Evolutionary conservation across 2,329 filamentous ascomycete species (phyloP).

Genomic region (Pestalotiopsis sp.): DNA sequence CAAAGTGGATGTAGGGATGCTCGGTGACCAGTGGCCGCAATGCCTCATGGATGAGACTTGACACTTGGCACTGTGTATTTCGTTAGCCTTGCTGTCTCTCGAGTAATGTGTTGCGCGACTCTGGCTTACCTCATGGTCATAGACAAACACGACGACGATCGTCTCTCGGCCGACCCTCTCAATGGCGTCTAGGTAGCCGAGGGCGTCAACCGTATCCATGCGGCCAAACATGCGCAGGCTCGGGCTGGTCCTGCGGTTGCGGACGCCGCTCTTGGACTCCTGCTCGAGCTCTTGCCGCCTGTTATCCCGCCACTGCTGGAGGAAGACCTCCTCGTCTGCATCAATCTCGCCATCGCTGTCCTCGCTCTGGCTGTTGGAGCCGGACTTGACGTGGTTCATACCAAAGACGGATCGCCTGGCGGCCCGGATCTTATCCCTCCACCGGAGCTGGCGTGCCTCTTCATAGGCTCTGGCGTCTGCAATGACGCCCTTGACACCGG

Average conservation of each 20-base stretch:
- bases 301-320: conserved; percentile 82
- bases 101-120: not conserved
- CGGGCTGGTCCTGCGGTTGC: conserved; percentile 72
- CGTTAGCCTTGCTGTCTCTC: conserved; percentile 20
- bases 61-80: conserved; percentile 72
- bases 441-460: conserved; percentile 61
- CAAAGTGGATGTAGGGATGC: conserved; percentile 76
- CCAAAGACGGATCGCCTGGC: conserved; percentile 61
- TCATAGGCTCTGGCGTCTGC: conserved; percentile 81
- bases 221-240: conserved; percentile 78
- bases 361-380: conserved; percentile 30
- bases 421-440: conserved; percentile 53
- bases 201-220: conserved; percentile 82
- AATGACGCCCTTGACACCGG: conserved; percentile 85
- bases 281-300: conserved; percentile 77
- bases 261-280: conserved; percentile 55
- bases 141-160: conserved; percentile 90
- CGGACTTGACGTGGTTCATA: conserved; percentile 35
- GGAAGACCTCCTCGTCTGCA: conserved; percentile 76
- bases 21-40: conserved; percentile 73
- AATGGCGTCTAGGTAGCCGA: conserved; percentile 93
- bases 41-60: conserved; percentile 76
- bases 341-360: conserved; percentile 53
- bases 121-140: conserved; percentile 76
- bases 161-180: conserved; percentile 84